A percentile compares a stretch with the other conserved stretches of the same genome.
Evolutionary conservation across 441 rosid species (phyloP).

Genomic region (Breynia disticha): DNA sequence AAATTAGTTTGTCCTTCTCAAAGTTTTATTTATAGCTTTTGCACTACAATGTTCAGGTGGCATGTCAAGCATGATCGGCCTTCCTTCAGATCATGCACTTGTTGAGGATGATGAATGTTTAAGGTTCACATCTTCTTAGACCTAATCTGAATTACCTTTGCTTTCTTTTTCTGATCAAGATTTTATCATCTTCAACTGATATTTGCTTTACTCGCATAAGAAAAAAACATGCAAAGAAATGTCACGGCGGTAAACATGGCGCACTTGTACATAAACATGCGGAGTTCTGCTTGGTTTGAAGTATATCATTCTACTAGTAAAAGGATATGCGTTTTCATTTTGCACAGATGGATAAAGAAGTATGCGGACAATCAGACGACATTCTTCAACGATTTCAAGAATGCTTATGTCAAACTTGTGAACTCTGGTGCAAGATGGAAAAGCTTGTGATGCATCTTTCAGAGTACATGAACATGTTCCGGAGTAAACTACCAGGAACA

Average conservation of each 20-base stretch:
- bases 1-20: neutral
- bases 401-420: constrained; percentile 65
- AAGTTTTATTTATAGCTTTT: neutral
- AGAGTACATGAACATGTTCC: neutral
- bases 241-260: too few species aligned
- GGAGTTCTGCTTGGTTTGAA: too few species aligned
- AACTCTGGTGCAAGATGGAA: constrained; percentile 76
- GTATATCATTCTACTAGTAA: neutral
- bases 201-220: too few species aligned
- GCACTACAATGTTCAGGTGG: constrained; percentile 28
- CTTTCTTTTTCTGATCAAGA: too few species aligned
- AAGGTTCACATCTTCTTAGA: constrained; percentile 36
- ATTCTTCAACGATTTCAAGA: constrained; percentile 74
- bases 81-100: constrained; percentile 81
- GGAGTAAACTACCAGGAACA: neutral
- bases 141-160: neutral
- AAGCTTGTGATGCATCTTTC: constrained; percentile 20
- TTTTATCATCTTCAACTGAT: too few species aligned
- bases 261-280: too few species aligned
- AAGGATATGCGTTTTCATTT: constrained; percentile 2
- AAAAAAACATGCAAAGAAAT: too few species aligned
- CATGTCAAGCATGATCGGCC: constrained; percentile 80
- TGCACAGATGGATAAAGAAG: constrained; percentile 59
- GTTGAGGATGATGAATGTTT: constrained; percentile 73
- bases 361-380: constrained; percentile 54